Conservation (phyloP, 2,329 filamentous ascomycete genomes). For the Fusarium marasasianum region DNA sequence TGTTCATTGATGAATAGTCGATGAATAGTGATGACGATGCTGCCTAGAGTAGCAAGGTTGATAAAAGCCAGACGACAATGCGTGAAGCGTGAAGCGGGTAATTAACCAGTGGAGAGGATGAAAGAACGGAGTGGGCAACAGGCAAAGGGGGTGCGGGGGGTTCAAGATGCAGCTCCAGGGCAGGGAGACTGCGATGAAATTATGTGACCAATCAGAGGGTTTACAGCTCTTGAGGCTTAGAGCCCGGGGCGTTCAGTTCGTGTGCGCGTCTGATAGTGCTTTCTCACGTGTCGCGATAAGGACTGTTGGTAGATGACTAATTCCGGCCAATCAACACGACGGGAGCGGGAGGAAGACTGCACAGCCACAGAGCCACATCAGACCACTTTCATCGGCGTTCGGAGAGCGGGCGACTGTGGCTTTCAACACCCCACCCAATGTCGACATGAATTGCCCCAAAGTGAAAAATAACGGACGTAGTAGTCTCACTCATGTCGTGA, state of each 20-base stretch:
- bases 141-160: constrained; percentile 33
- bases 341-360: neutral
- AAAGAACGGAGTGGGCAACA: constrained; percentile 35
- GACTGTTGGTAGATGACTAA: constrained; percentile 4
- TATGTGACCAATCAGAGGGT: constrained; percentile 13
- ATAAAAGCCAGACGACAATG: constrained; percentile 22
- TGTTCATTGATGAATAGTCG: constrained; percentile 15
- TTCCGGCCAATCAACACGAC: neutral
- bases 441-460: constrained; percentile 23
- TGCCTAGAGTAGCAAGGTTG: constrained; percentile 28
- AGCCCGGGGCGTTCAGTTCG: constrained; percentile 19
- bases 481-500: constrained; percentile 30
- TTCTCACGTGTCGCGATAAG: constrained; percentile 5
- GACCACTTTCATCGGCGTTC: neutral
- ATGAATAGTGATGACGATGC: constrained; percentile 24
- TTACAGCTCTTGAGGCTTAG: neutral
- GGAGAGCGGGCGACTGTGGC: constrained; percentile 4
- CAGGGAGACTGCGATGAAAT: constrained; percentile 3
- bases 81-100: constrained; percentile 35
- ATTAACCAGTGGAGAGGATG: constrained; percentile 36
- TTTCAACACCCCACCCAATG: constrained; percentile 11
- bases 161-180: constrained; percentile 4
- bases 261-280: constrained; percentile 25
- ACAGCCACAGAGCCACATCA: constrained; percentile 17
- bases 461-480: constrained; percentile 38